Percentiles rank a stretch among this genome's conserved stretches.
Conservation (phyloP, 352 stramenopile species). For the Ochromonadaceae sp. region DNA sequence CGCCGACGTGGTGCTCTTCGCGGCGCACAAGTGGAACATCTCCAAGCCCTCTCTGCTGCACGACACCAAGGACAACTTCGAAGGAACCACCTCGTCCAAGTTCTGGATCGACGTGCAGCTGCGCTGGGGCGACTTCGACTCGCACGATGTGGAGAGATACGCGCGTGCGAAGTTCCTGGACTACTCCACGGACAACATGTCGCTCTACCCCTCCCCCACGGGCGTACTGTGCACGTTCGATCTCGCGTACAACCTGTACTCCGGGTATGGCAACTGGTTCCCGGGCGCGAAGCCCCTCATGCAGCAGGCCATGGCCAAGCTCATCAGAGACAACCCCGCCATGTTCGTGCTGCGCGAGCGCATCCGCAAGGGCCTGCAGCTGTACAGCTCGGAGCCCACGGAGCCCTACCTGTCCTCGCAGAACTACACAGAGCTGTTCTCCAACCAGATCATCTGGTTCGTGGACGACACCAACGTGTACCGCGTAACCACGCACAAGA, state of each 20-base stretch:
- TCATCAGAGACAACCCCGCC: slow-evolving; percentile 99
- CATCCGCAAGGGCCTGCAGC: slow-evolving; percentile 97
- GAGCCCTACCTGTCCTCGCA: slow-evolving; percentile 98
- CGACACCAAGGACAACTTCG: slow-evolving; percentile 86
- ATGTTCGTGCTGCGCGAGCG: slow-evolving; percentile 97
- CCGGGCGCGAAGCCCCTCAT: slow-evolving; percentile 95
- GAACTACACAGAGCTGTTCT: slow-evolving; percentile 99
- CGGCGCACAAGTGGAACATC: slow-evolving; percentile 95
- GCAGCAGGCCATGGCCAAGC: slow-evolving; percentile 99
- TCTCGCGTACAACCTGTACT: slow-evolving; percentile 98
- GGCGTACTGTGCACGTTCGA: slow-evolving; percentile 92
- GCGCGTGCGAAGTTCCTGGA: slow-evolving; percentile 97
- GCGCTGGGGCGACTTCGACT: slow-evolving; percentile 99
- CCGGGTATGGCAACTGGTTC: slow-evolving; percentile 98
- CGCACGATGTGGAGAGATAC: slow-evolving; percentile 99
- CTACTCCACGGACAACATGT: slow-evolving; percentile 99
- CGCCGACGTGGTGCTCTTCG: slow-evolving; percentile 97
- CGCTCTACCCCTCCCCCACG: slow-evolving; percentile 96
- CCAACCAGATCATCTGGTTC: slow-evolving; percentile 99
- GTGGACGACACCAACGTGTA: slow-evolving; percentile 99
- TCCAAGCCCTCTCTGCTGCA: slow-evolving; percentile 73
- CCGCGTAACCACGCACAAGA: slow-evolving; percentile 88
- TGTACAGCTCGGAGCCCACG: slow-evolving; percentile 98
- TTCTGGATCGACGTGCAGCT: slow-evolving; percentile 99
- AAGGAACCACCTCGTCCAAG: slow-evolving; percentile 89